A percentile compares a stretch with the other conserved stretches of the same genome.
Conservation (phyloP, 2,329 filamentous ascomycete species). For the Diplocarpon mali region DNA sequence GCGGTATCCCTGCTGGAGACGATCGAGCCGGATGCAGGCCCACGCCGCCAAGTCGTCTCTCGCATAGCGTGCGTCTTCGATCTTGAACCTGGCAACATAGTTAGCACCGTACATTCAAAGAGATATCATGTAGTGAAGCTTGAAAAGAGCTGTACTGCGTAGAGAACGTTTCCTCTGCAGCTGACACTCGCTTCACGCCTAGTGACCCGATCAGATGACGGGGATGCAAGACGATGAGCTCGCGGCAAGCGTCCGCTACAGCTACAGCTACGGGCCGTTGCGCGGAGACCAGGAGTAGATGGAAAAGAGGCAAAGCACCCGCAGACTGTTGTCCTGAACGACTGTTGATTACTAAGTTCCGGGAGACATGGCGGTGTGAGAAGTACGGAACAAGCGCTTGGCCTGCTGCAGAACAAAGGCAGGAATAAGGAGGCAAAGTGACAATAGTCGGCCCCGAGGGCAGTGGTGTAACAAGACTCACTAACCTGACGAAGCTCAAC, state of each 20-base stretch:
- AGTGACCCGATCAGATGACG: background rate
- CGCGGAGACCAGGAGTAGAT: background rate
- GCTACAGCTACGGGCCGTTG: conserved; percentile 3
- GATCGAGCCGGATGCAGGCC: conserved; percentile 79
- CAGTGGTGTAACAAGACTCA: conserved; percentile 32
- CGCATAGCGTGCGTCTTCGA: conserved; percentile 77
- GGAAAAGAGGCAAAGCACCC: background rate
- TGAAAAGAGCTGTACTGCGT: background rate
- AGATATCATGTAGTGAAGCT: background rate
- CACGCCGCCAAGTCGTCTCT: conserved; percentile 73
- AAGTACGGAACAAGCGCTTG: background rate
- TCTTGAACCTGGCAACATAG: conserved; percentile 46
- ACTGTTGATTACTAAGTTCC: too few relatives aligned
- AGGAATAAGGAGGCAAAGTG: background rate
- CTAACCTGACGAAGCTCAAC: conserved; percentile 64
- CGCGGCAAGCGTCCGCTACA: background rate
- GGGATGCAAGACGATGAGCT: background rate
- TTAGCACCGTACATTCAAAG: background rate
- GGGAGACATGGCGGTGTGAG: background rate
- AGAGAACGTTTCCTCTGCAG: too few relatives aligned
- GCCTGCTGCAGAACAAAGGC: background rate
- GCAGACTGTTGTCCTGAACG: too few relatives aligned
- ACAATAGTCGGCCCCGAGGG: too few relatives aligned
- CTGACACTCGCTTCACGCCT: background rate
- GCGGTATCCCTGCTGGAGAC: conserved; percentile 63